phyloP scores from a whole-genome alignment of 768 basidiomycete genomes.

The Boletus rex-veris region DNA sequence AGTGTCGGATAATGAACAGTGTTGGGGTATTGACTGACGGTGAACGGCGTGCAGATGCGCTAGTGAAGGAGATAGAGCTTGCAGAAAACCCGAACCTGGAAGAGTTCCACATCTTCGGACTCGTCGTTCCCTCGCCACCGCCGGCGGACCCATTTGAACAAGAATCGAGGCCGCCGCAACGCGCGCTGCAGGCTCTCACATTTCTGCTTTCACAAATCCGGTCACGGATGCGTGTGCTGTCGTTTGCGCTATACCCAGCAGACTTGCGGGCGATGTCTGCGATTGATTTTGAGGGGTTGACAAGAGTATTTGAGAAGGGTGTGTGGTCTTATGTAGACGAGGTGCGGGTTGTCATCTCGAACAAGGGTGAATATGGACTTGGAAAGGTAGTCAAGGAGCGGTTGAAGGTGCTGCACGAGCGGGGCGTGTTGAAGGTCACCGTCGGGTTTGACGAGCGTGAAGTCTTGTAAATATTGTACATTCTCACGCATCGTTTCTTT shows the following conservation, averaged over 20 bases:
- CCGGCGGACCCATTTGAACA: slow-evolving; percentile 21
- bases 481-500: slow-evolving; percentile 20
- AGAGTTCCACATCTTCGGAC: slow-evolving; percentile 33
- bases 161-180: slow-evolving; percentile 4
- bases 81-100: slow-evolving; percentile 22
- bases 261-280: slow-evolving; percentile 27
- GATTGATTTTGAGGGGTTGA: slow-evolving; percentile 31
- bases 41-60: slow-evolving; percentile 11
- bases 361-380: slow-evolving; percentile 27
- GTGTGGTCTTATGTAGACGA: slow-evolving; percentile 25
- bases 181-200: slow-evolving; percentile 24
- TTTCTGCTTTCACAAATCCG: slow-evolving; percentile 24
- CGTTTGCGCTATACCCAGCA: slow-evolving; percentile 31
- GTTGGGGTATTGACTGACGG: slow-evolving; percentile 6
- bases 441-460: slow-evolving; percentile 33
- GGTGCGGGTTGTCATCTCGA: slow-evolving; percentile 29
- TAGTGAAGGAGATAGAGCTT: slow-evolving; percentile 29
- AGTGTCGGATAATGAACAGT: slow-evolving; percentile 2
- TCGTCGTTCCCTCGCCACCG: slow-evolving; percentile 31
- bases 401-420: slow-evolving; percentile 17
- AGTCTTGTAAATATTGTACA: slow-evolving; percentile 14
- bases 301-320: slow-evolving; percentile 18
- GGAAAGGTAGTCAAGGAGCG: slow-evolving; percentile 24
- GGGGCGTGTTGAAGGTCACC: slow-evolving; percentile 27
- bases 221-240: slow-evolving; percentile 30